These are phyloP conservation scores for Chaetomium strumarium DNA, from an alignment of 2,329 filamentous ascomycete species.

Conservation along the genomic window DNA sequence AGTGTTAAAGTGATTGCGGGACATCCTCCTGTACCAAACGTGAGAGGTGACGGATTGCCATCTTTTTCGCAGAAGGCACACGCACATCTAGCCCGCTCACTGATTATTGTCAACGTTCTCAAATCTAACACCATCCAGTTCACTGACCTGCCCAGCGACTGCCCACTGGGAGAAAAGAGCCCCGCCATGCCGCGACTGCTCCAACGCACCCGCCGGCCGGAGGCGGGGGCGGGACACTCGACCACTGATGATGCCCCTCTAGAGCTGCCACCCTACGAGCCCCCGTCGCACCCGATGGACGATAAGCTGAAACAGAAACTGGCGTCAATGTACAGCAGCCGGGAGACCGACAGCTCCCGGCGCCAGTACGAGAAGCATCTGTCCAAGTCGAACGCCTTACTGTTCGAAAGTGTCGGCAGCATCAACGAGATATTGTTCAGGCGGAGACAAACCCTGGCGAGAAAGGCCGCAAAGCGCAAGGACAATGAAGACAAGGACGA, in stretches of 20 bases:
- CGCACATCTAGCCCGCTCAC: no score
- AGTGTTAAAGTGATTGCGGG: no score
- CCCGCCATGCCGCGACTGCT: slow-evolving; percentile 20
- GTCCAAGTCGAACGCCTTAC: slow-evolving; percentile 37
- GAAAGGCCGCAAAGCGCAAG: slow-evolving; percentile 31
- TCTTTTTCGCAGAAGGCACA: no score
- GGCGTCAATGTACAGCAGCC: slow-evolving; percentile 38
- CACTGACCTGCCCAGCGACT: neutral
- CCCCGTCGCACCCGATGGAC: slow-evolving; percentile 42
- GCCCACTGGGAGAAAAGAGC: neutral
- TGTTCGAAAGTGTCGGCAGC: slow-evolving; percentile 41
- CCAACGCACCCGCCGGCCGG: slow-evolving; percentile 14
- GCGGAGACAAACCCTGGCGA: slow-evolving; percentile 31
- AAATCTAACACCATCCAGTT: no score
- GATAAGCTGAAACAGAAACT: slow-evolving; percentile 19
- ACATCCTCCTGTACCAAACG: no score
- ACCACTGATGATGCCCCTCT: slow-evolving; percentile 14
- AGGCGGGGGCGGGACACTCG: neutral
- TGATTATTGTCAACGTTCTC: no score
- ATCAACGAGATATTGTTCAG: slow-evolving; percentile 41
- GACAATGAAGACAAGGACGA: slow-evolving; percentile 20
- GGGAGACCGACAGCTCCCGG: slow-evolving; percentile 27
- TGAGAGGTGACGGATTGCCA: no score
- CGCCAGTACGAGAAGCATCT: slow-evolving; percentile 43
- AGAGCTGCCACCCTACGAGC: slow-evolving; percentile 46